phyloP scores from a whole-genome alignment of 1,284 basidiomycete genomes.

The Crucibulum parvulum region DNA sequence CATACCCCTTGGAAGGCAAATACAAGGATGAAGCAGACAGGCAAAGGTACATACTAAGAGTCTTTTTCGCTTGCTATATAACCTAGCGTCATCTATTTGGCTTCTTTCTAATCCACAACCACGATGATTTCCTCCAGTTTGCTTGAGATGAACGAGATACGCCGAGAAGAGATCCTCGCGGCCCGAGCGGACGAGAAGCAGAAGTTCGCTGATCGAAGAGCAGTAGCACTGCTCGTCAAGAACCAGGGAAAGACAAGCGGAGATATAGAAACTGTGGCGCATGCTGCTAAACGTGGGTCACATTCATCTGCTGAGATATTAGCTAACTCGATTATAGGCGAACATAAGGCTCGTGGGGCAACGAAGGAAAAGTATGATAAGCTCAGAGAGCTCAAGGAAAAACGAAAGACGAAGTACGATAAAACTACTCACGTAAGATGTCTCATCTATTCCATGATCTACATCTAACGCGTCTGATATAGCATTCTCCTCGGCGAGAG shows the following conservation, averaged over 20 bases:
- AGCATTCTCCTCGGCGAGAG: constrained; percentile 54
- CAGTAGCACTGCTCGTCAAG: constrained; percentile 80
- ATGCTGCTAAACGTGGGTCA: constrained; percentile 74
- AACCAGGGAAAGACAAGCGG: constrained; percentile 57
- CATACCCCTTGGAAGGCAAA: constrained; percentile 91
- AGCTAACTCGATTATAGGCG: constrained; percentile 49
- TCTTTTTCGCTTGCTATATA: constrained; percentile 20
- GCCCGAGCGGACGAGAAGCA: constrained; percentile 84
- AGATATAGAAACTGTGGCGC: constrained; percentile 66
- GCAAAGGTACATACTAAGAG: constrained; percentile 57
- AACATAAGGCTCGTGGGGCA: constrained; percentile 79
- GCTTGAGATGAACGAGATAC: constrained; percentile 83
- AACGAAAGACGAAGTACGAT: constrained; percentile 82
- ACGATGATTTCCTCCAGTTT: constrained; percentile 55
- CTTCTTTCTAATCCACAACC: constrained; percentile 13
- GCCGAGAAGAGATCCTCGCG: constrained; percentile 87
- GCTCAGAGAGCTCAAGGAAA: constrained; percentile 85
- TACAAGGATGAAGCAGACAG: constrained; percentile 87
- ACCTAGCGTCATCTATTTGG: constrained; percentile 30
- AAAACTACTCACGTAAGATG: constrained; percentile 46
- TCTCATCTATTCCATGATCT: not conserved
- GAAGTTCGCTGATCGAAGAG: constrained; percentile 74
- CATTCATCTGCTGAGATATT: constrained; percentile 4
- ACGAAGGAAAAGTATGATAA: constrained; percentile 86
- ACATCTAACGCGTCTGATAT: constrained; percentile 34